Conservation (phyloP, 2,329 filamentous ascomycete genomes). For the Neopestalotiopsis rosae region DNA sequence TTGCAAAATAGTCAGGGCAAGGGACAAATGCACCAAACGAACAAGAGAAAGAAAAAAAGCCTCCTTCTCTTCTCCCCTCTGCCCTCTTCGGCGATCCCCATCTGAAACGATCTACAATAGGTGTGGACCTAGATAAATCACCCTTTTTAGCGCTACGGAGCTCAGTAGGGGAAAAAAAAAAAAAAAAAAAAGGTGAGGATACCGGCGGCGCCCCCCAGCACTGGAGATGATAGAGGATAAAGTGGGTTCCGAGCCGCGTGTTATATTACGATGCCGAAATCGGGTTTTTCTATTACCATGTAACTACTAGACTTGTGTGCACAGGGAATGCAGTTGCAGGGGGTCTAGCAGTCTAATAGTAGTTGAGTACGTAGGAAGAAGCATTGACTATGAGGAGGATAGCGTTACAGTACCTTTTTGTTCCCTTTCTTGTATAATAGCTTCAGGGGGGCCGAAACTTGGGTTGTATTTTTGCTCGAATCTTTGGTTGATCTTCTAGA, state of each 20-base stretch:
- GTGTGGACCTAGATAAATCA: neutral
- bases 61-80: neutral
- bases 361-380: neutral
- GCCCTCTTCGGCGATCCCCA: neutral
- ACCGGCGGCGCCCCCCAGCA: too few species aligned
- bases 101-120: neutral
- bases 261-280: conserved; percentile 10
- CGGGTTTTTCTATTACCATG: neutral
- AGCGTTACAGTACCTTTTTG: neutral
- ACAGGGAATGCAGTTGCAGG: neutral
- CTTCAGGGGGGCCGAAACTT: neutral
- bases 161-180: neutral
- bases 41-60: neutral
- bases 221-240: conserved; percentile 10
- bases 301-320: neutral
- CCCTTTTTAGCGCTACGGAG: neutral
- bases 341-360: neutral
- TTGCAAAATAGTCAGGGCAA: too few species aligned
- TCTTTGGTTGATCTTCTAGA: neutral
- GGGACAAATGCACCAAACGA: too few species aligned
- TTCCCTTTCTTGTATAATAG: conserved; percentile 1
- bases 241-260: conserved; percentile 10
- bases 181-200: conserved; percentile 4
- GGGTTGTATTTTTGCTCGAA: neutral
- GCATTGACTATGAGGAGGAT: neutral